Base-by-base conservation (phyloP, 139 green algal genomes). In the Tetradesmus lagerheimii region DNA sequence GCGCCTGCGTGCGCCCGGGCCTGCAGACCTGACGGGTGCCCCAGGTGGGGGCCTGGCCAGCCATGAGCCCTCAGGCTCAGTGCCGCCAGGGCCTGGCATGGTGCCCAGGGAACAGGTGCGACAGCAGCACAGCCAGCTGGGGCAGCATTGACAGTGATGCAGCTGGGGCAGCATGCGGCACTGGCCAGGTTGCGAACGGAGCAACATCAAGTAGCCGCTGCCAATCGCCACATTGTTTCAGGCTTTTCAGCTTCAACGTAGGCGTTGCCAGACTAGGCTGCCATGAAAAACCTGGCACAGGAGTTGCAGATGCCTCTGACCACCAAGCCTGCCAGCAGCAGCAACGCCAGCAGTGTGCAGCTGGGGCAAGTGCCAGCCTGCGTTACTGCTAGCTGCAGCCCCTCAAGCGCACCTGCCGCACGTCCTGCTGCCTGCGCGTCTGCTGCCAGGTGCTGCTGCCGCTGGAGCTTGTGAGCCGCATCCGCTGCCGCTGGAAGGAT, bases 401-500 rank as follows among this genome's bases (percentile, higher is more conserved):
- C 62, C 62, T n/a, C n/a, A n/a, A n/a, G 62, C 20, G 20, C 62
- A 14, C 62, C 12, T 74, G 20, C 20, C 82, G 20, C 20, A 34
- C 8, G 8, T 11, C 12, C 25, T 8, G 8, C 62, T 75, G 64
- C 67, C 8, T 78, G 67, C 67, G 11, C 41, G n/a, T 1, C 39
- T 62, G 38, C 38, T 80, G 75, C 75, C 85, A 96, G 92, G 95
- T 98, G 35, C 90, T 91, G 47, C 92, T 99, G 31, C 98, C 98
- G 23, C 93, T 99, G 81, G 97, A 99, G 43, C 90, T 98, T 0
- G 93, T 94, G 64, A 97, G 94, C 1, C 92, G 92, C 0, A 92
- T 99, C 78, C 88, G 95, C 35, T 98, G 95, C 95, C 89, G 89
- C 37, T 99, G 95, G 94, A 94, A 96, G 4, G 97, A 99, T 85